Evolutionary conservation across 352 stramenopile genomes (phyloP), one percentile per base, ranked within the genome.

Genomic region (Phytophthora palmivora): DNA sequence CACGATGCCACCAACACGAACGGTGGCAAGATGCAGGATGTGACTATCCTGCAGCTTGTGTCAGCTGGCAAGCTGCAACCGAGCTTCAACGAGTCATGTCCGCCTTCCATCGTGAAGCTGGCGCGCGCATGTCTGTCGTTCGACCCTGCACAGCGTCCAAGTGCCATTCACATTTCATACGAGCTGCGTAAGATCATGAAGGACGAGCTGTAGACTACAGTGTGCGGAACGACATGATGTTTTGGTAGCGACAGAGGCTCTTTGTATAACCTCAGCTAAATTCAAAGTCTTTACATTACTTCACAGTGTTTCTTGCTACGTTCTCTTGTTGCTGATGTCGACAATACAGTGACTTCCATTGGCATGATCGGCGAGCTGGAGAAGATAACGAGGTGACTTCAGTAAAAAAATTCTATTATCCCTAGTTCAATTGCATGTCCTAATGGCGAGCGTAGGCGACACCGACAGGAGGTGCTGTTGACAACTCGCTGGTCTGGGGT

Each of bases 111-210:
- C 34, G 68, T 91, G n/a, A 69, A 74, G 59, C 45, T 93, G 44
- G 82, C 78, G 36, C 69, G 64, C 8, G 84, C 79, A 21, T 93
- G 84, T 68, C 33, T 93, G 47, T 67, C 67, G 4, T 91, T 90
- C 49, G 76, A 93, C 55, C 78, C 82, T 8, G 74, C 68, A 5
- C 62, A 89, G 14, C 84, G 84, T 50, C 84, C 84, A 41, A 87
- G 77, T 47, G 84, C 84, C 32, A 90, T 93, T 53, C 78, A 91
- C 53, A 79, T 93, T 33, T 88, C 84, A 15, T 93, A 90, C 71
- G 76, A 90, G 62, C 61, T 92, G 54, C 81, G 82, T 42, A 89
- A 88, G 61, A 91, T 92, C 64, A 74, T 91, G 63, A 87, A 84
- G 67, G 79, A 89, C 44, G 76, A 83, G 63, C 63, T 88, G 30